Conservation (phyloP, 1,284 basidiomycete genomes). For the Amylostereum areolatum region DNA sequence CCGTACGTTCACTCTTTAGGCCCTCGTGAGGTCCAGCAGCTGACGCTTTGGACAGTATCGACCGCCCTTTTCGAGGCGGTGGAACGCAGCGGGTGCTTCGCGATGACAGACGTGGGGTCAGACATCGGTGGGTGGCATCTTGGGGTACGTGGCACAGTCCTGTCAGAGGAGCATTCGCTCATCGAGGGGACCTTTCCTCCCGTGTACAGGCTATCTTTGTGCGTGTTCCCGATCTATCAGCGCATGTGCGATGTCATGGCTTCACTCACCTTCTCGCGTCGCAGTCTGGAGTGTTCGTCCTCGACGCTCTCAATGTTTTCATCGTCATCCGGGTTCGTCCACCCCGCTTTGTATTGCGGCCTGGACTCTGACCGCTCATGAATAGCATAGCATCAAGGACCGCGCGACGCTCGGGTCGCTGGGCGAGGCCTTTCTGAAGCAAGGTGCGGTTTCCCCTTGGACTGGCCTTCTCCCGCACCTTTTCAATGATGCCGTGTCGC, state of each 20-base stretch:
- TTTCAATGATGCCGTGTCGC: neutral
- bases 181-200: too few relatives aligned
- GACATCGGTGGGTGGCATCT: too few relatives aligned
- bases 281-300: slow-evolving; percentile 6
- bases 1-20: neutral
- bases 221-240: neutral
- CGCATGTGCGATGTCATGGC: neutral
- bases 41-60: too few relatives aligned
- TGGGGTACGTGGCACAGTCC: too few relatives aligned
- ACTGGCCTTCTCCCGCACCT: neutral
- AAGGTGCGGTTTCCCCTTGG: slow-evolving; percentile 6
- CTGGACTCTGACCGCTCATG: neutral
- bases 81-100: too few relatives aligned
- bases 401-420: slow-evolving; percentile 10
- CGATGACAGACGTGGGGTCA: too few relatives aligned
- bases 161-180: too few relatives aligned
- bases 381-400: slow-evolving; percentile 9
- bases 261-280: neutral
- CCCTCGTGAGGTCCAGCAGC: neutral
- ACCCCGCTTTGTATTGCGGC: neutral
- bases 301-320: slow-evolving; percentile 12
- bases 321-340: slow-evolving; percentile 7
- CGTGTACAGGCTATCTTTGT: slow-evolving; percentile 7
- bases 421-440: slow-evolving; percentile 10
- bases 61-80: too few relatives aligned